These are phyloP conservation scores for Fusarium napiforme DNA, from an alignment of 2,329 filamentous ascomycete species.

Conservation along the genomic window DNA sequence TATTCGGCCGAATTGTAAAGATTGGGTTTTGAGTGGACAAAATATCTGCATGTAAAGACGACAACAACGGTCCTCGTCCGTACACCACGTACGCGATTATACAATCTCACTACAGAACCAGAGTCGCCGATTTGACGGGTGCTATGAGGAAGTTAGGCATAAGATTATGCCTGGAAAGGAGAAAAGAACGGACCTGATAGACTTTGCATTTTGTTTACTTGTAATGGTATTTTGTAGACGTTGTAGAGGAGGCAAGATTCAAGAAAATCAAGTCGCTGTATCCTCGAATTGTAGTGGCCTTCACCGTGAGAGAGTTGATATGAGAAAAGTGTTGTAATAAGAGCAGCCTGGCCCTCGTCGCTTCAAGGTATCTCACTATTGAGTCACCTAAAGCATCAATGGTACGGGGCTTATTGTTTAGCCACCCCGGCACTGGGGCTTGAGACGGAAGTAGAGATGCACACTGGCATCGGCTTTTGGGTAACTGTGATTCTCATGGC, in stretches of 20 bases:
- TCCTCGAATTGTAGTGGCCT: neutral
- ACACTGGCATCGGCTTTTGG: slow-evolving; percentile 30
- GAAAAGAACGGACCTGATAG: slow-evolving; percentile 18
- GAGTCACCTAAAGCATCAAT: slow-evolving; percentile 41
- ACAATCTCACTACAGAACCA: slow-evolving; percentile 16
- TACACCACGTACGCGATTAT: slow-evolving; percentile 3
- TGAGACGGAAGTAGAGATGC: slow-evolving; percentile 47
- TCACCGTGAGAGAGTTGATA: slow-evolving; percentile 3
- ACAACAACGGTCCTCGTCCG: neutral
- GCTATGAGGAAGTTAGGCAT: slow-evolving; percentile 8
- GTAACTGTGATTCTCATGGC: slow-evolving; percentile 33
- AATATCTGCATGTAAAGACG: slow-evolving; percentile 6
- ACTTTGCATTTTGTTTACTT: slow-evolving; percentile 33
- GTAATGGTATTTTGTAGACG: neutral
- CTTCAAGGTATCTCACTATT: slow-evolving; percentile 31
- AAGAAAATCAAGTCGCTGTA: neutral
- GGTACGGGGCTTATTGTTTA: slow-evolving; percentile 52
- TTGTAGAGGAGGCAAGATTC: neutral
- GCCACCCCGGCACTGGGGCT: slow-evolving; percentile 65
- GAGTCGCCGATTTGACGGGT: slow-evolving; percentile 5
- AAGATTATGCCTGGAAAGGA: neutral
- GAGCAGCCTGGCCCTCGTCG: slow-evolving; percentile 34
- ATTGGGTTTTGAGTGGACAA: neutral
- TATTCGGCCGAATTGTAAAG: slow-evolving; percentile 1
- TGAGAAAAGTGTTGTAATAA: slow-evolving; percentile 3